These are phyloP conservation scores for Neofusicoccum sp. DNA, from an alignment of 2,329 filamentous ascomycete species.

Conservation along the genomic window DNA sequence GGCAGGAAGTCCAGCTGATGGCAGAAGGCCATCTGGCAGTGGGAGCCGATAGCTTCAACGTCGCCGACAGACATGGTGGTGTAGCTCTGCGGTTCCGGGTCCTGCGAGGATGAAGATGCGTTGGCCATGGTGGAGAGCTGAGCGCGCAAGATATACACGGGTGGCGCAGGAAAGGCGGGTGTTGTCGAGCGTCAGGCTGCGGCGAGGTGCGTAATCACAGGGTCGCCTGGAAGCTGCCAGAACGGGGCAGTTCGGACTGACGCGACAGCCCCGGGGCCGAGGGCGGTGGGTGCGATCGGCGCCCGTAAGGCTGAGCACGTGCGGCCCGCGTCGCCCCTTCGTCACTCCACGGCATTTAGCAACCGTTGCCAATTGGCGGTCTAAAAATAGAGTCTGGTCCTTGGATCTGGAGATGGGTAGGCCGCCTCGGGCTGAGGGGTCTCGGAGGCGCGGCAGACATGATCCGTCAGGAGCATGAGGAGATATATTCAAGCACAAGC, in stretches of 20 bases:
- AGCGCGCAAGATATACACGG: slow-evolving; percentile 1
- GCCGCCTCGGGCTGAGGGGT: too few species aligned
- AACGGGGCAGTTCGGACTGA: slow-evolving; percentile 5
- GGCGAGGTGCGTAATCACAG: slow-evolving; percentile 15
- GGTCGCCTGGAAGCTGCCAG: slow-evolving; percentile 13
- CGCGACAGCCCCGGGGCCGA: background rate
- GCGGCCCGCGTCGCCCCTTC: background rate
- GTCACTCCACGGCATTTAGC: too few species aligned
- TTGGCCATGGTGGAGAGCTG: background rate
- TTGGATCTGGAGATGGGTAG: too few species aligned
- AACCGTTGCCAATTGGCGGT: too few species aligned
- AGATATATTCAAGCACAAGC: too few species aligned
- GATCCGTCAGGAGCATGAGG: too few species aligned
- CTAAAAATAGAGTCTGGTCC: too few species aligned
- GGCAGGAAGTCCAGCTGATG: slow-evolving; percentile 95
- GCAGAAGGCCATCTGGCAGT: slow-evolving; percentile 91
- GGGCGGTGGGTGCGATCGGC: slow-evolving; percentile 7
- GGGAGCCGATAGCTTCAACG: slow-evolving; percentile 79
- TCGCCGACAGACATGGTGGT: slow-evolving; percentile 74
- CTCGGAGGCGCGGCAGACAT: too few species aligned
- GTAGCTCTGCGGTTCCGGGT: slow-evolving; percentile 53
- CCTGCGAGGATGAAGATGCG: background rate
- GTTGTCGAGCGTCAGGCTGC: background rate
- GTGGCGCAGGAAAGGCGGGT: background rate
- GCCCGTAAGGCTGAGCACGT: slow-evolving; percentile 8